Percentiles rank a stretch among this genome's conserved stretches.
Evolutionary conservation across 2,329 filamentous ascomycete genomes (phyloP).

Genomic region (Graphilbum fragrans): DNA sequence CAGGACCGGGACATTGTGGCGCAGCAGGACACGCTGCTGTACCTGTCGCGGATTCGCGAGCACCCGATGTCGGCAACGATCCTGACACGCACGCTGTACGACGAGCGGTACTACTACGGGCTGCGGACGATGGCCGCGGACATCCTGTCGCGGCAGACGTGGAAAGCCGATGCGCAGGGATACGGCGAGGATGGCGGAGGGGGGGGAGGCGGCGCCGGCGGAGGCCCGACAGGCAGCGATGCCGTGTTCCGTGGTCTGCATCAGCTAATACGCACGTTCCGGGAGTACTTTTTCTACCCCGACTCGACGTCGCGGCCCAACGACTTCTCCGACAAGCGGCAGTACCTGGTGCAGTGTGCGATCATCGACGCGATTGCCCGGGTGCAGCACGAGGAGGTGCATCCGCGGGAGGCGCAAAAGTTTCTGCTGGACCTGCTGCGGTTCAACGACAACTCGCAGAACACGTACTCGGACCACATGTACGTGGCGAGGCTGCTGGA

Average conservation of each 20-base stretch:
- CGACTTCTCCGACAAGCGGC: constrained; percentile 76
- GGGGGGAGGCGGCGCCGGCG: not conserved
- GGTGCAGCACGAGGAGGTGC: constrained; percentile 67
- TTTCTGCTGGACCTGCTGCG: constrained; percentile 84
- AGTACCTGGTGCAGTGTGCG: constrained; percentile 73
- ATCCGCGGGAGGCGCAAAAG: constrained; percentile 64
- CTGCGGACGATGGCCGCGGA: constrained; percentile 78
- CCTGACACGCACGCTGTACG: constrained; percentile 78
- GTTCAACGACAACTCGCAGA: constrained; percentile 90
- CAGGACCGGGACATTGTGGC: constrained; percentile 95
- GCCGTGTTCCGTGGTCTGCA: constrained; percentile 29
- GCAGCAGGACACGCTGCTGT: constrained; percentile 65
- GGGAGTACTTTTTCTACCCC: constrained; percentile 76
- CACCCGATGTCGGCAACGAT: constrained; percentile 82
- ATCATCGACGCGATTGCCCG: constrained; percentile 72
- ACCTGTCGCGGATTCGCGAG: constrained; percentile 52
- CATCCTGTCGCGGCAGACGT: constrained; percentile 63
- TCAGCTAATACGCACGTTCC: constrained; percentile 70
- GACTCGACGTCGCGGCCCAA: constrained; percentile 77
- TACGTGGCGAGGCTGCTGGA: constrained; percentile 75
- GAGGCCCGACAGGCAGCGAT: not conserved
- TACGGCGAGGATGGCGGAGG: not conserved
- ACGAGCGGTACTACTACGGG: constrained; percentile 84
- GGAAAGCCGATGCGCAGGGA: constrained; percentile 8
- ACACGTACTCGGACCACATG: constrained; percentile 76